These are phyloP conservation scores for Cadophora sp. DNA, from an alignment of 2,329 filamentous ascomycete species.

Conservation along the genomic window DNA sequence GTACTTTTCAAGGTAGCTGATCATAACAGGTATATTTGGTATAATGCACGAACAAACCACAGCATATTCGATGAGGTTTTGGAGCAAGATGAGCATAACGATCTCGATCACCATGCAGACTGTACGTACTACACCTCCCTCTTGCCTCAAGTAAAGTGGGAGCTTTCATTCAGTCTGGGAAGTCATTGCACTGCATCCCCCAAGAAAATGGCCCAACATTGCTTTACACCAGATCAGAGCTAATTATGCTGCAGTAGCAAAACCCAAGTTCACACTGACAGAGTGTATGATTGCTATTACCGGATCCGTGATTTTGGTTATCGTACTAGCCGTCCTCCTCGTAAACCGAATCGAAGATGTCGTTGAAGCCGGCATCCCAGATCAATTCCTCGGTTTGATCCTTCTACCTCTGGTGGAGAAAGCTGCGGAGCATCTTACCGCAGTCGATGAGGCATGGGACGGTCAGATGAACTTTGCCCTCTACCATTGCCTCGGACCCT, in stretches of 20 bases:
- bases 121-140: neutral
- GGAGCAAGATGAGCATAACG: slow-evolving; percentile 71
- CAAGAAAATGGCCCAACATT: neutral
- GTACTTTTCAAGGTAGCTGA: neutral
- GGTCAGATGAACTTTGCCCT: slow-evolving; percentile 63
- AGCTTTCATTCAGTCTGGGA: no score
- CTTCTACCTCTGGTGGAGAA: slow-evolving; percentile 85
- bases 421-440: slow-evolving; percentile 83
- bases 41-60: slow-evolving; percentile 64
- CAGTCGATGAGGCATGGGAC: slow-evolving; percentile 83
- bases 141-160: neutral
- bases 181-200: neutral
- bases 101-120: slow-evolving; percentile 69
- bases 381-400: slow-evolving; percentile 73
- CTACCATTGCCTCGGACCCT: slow-evolving; percentile 63
- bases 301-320: slow-evolving; percentile 72
- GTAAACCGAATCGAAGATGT: slow-evolving; percentile 74
- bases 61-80: slow-evolving; percentile 78
- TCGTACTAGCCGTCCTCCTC: slow-evolving; percentile 75
- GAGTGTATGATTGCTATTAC: slow-evolving; percentile 72
- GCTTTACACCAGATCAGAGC: neutral
- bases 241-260: slow-evolving; percentile 49
- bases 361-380: slow-evolving; percentile 58
- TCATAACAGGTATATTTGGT: slow-evolving; percentile 14
- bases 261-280: slow-evolving; percentile 73